Evolutionary conservation across 768 basidiomycete species (phyloP), one percentile per base, ranked within the genome.

Genomic region (Pleurotus citrinopileatus): DNA sequence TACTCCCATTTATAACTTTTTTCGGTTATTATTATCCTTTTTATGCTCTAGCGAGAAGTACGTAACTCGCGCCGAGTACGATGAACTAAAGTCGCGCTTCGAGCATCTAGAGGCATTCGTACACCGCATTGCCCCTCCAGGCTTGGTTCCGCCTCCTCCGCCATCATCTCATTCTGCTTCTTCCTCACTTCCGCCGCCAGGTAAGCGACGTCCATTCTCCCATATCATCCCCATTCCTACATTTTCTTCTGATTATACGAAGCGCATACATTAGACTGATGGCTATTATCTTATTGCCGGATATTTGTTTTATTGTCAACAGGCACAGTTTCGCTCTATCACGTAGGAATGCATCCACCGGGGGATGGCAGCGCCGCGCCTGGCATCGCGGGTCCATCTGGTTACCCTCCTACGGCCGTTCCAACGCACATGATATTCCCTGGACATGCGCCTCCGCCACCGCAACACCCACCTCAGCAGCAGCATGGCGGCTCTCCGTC

Each of bases 1-100:
- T 38, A 32, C 36, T 25, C 8, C 38, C 43, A 17, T 56, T 40
- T 54, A 43, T 57, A 54, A 59, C 40, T 67, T 37, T 9, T 43
- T 48, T 29, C 5, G 19, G n/a, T n/a, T 22, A 28, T 20, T 32
- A 20, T 52, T 40, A 25, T 47, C 59, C 50, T 47, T 29, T 61
- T 57, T 51, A 42, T 45, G 12, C 17, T 40, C 38, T 51, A 87
- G 86, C 57, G 90, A 91, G 68, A 91, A 90, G 70, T 90, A 89
- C 66, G 88, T 91, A 54, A 85, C 84, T 32, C 79, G 89, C 19
- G 71, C 79, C 25, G 91, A 92, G 61, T 87, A 86, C 63, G 89
- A 92, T 44, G 84, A 87, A 38, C 80, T 93, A 61, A 87, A 82
- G 63, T 67, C 75, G 17, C 82, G 85, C 48, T 70, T 89, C 61